Evolutionary conservation across 2,329 filamentous ascomycete genomes (phyloP).

Genomic region (Arachnomyces sp.): DNA sequence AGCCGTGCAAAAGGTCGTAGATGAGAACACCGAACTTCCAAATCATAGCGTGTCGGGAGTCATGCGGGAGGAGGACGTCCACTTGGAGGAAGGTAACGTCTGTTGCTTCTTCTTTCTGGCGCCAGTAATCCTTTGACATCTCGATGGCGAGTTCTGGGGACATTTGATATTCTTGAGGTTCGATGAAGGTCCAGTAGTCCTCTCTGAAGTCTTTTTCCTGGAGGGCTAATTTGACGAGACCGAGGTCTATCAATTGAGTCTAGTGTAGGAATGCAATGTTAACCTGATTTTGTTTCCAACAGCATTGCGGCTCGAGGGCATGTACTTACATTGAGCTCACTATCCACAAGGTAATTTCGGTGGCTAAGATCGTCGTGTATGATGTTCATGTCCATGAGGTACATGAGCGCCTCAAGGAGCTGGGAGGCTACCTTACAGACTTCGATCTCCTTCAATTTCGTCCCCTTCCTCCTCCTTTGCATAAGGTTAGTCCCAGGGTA

Average conservation of each 20-base stretch:
- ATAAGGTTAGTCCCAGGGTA: too few relatives aligned
- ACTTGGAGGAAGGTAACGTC: not conserved
- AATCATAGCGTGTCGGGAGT: conserved; percentile 13
- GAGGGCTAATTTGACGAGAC: conserved; percentile 13
- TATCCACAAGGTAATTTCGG: conserved; percentile 23
- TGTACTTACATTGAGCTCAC: conserved; percentile 19
- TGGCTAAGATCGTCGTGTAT: conserved; percentile 23
- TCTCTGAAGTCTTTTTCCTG: conserved; percentile 8
- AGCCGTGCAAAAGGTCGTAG: conserved; percentile 26
- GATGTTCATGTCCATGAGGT: conserved; percentile 23
- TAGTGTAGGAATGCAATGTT: conserved; percentile 5
- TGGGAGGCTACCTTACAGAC: conserved; percentile 24
- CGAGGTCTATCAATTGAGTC: conserved; percentile 23
- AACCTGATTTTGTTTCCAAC: not conserved
- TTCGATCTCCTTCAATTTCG: conserved; percentile 18
- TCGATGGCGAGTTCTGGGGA: conserved; percentile 19
- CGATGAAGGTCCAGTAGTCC: conserved; percentile 6
- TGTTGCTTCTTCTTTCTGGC: not conserved
- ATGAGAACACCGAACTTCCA: conserved; percentile 23
- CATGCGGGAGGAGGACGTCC: conserved; percentile 8
- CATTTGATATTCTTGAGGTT: conserved; percentile 21
- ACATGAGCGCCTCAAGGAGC: conserved; percentile 20
- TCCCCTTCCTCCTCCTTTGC: conserved; percentile 6
- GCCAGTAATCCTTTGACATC: conserved; percentile 6
- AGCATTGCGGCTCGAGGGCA: not conserved